Conservation (phyloP, 805 yeast species). For the Wickerhamiella azymoides region DNA sequence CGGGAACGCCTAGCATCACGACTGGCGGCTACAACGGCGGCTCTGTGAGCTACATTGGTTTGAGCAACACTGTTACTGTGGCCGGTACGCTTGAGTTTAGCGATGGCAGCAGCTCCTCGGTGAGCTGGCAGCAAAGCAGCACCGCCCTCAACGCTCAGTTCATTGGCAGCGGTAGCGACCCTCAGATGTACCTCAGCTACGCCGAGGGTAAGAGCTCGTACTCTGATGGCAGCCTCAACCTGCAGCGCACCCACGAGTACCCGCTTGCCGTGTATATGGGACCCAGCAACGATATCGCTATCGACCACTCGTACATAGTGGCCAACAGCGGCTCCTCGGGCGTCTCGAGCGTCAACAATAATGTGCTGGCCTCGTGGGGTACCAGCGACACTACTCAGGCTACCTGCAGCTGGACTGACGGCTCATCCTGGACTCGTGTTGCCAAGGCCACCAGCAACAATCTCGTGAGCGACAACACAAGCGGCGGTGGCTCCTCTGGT, state of each 20-base stretch:
- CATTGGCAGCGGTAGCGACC: not conserved
- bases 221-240: not conserved
- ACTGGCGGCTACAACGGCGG: not conserved
- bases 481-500: not conserved
- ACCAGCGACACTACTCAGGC: not conserved
- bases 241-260: conserved; percentile 1
- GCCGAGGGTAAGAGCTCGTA: not conserved
- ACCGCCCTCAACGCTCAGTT: not conserved
- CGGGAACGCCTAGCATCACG: not conserved
- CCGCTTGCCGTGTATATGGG: conserved; percentile 1
- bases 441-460: not conserved
- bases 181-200: not conserved
- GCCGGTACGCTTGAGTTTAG: not conserved
- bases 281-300: not conserved
- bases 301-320: conserved; percentile 6
- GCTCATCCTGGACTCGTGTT: not conserved
- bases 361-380: conserved; percentile 2
- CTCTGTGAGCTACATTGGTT: not conserved
- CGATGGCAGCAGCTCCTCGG: not conserved
- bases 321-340: not conserved
- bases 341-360: conserved; percentile 1
- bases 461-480: not conserved
- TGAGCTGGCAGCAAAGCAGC: conserved; percentile 1
- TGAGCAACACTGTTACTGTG: not conserved
- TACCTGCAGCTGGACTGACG: conserved; percentile 1